These are phyloP conservation scores for Priceomyces medius DNA, from an alignment of 805 yeast species.

Conservation along the genomic window DNA sequence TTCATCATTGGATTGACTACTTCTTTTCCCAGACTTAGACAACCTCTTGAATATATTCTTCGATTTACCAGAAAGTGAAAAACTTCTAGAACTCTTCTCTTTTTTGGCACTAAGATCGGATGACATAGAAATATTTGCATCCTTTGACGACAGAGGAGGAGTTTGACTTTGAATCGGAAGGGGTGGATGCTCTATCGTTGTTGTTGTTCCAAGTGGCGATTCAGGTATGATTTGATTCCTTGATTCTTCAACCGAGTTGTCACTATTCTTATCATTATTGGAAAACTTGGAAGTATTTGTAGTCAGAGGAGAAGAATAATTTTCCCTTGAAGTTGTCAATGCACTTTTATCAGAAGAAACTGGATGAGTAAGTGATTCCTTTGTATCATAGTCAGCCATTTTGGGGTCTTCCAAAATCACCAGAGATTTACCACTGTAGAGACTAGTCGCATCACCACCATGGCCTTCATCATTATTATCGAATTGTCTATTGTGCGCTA, in stretches of 20 bases:
- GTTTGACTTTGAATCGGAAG: background rate
- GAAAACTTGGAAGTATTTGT: constrained; percentile 13
- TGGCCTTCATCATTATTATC: background rate
- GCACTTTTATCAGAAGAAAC: constrained; percentile 14
- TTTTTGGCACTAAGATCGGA: constrained; percentile 9
- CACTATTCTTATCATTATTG: background rate
- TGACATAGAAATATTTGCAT: background rate
- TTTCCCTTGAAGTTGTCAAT: constrained; percentile 10
- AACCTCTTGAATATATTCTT: constrained; percentile 33
- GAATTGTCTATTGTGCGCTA: background rate
- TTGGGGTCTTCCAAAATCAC: constrained; percentile 7
- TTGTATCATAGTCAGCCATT: constrained; percentile 5
- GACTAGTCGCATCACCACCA: background rate
- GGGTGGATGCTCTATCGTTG: background rate
- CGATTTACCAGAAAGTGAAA: constrained; percentile 27
- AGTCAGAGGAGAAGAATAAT: constrained; percentile 16
- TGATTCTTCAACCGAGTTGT: background rate
- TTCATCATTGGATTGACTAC: constrained; percentile 12
- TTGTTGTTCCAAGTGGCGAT: background rate
- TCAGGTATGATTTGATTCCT: background rate
- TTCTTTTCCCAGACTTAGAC: constrained; percentile 27
- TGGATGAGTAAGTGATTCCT: background rate
- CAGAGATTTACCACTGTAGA: constrained; percentile 3
- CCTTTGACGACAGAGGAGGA: background rate
- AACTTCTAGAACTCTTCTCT: constrained; percentile 20